Percentiles rank a stretch among this genome's conserved stretches.
phyloP scores from a whole-genome alignment of 2,329 filamentous ascomycete species.

The Sclerotinia spermophila region DNA sequence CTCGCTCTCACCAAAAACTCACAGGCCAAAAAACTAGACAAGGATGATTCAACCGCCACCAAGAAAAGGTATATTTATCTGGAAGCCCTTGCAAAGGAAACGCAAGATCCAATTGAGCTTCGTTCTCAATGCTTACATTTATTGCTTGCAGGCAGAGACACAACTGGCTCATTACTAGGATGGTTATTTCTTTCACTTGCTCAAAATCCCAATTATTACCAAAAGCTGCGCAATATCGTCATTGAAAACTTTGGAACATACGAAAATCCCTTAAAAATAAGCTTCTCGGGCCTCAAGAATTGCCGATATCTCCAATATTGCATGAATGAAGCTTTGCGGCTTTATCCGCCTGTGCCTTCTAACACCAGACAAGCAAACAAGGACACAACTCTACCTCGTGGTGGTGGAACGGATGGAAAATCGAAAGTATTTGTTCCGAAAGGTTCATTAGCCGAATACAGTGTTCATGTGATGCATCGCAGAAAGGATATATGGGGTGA shows the following conservation, averaged over 20 bases:
- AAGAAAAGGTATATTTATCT: constrained; percentile 40
- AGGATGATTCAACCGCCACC: constrained; percentile 41
- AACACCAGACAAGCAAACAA: constrained; percentile 27
- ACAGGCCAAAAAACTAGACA: constrained; percentile 32
- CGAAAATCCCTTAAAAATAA: constrained; percentile 44
- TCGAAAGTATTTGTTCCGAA: constrained; percentile 31
- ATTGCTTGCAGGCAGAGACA: constrained; percentile 42
- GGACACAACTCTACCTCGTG: constrained; percentile 31
- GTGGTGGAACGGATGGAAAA: constrained; percentile 34
- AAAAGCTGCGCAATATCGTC: constrained; percentile 29
- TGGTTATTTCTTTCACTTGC: constrained; percentile 35
- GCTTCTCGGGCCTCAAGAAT: constrained; percentile 49
- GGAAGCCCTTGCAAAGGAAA: constrained; percentile 47
- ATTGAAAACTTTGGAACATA: constrained; percentile 30
- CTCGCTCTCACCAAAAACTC: not conserved
- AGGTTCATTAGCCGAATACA: constrained; percentile 24
- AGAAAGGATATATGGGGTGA: constrained; percentile 39
- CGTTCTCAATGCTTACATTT: constrained; percentile 42
- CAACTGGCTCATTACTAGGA: constrained; percentile 40
- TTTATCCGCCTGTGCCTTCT: constrained; percentile 39
- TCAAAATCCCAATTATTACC: constrained; percentile 31
- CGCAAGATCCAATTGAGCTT: constrained; percentile 44
- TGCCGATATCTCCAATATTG: constrained; percentile 52
- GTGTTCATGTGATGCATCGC: constrained; percentile 38
- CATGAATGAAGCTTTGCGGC: constrained; percentile 46